These are phyloP conservation scores for Corylus americana DNA, from an alignment of 306 rosid genomes.

Conservation along the genomic window DNA sequence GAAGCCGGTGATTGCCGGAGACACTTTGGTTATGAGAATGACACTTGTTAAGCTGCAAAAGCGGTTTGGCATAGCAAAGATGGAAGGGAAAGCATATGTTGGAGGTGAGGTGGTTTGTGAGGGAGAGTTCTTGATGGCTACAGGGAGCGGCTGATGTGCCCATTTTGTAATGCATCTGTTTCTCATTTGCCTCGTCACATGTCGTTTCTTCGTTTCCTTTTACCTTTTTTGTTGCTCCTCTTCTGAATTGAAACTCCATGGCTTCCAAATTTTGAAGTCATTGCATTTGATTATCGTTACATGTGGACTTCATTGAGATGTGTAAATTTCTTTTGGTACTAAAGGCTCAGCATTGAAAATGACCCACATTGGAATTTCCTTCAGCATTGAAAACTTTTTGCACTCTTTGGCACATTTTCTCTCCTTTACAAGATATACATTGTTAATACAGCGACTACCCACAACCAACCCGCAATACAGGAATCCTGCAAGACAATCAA, in stretches of 20 bases:
- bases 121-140: constrained; percentile 87
- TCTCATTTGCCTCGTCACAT: not conserved
- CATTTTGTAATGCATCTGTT: not conserved
- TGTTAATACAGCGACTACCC: too few relatives aligned
- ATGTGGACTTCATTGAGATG: not conserved
- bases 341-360: not conserved
- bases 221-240: not conserved
- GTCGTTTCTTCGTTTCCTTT: not conserved
- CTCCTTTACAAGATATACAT: not conserved
- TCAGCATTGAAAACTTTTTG: too few relatives aligned
- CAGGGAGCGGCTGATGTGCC: constrained; percentile 42
- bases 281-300: not conserved
- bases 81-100: constrained; percentile 95
- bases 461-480: too few relatives aligned
- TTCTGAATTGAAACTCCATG: not conserved
- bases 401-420: not conserved
- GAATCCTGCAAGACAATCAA: too few relatives aligned
- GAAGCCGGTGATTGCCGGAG: constrained; percentile 90
- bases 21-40: constrained; percentile 95
- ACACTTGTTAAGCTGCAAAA: constrained; percentile 79
- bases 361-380: too few relatives aligned
- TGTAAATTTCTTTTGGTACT: not conserved
- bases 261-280: not conserved
- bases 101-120: constrained; percentile 96
- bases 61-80: constrained; percentile 89